Evolutionary conservation across 805 yeast species (phyloP).

Genomic region (Sugiyamaella smithiae): DNA sequence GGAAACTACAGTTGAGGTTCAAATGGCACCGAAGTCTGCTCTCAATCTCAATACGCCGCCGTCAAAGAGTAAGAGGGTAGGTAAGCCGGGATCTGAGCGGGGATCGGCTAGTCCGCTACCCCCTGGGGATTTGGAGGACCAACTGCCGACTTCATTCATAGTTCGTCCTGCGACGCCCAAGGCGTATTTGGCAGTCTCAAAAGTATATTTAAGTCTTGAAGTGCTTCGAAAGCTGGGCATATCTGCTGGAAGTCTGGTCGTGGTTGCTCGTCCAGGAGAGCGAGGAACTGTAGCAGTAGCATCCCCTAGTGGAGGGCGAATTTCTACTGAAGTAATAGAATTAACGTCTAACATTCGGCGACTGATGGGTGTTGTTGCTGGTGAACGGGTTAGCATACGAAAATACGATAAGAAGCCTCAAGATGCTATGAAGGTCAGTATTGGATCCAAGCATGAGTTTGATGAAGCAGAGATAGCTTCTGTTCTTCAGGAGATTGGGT

Average conservation of each 20-base stretch:
- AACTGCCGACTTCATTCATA: slow-evolving; percentile 18
- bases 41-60: slow-evolving; percentile 17
- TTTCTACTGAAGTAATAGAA: slow-evolving; percentile 24
- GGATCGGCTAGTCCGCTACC: slow-evolving; percentile 5
- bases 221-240: slow-evolving; percentile 26
- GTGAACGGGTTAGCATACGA: slow-evolving; percentile 50
- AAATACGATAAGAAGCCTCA: slow-evolving; percentile 50
- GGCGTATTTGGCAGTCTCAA: slow-evolving; percentile 16
- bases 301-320: slow-evolving; percentile 24
- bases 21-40: slow-evolving; percentile 11
- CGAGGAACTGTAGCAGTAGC: slow-evolving; percentile 25
- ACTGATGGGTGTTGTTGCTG: slow-evolving; percentile 44
- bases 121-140: neutral
- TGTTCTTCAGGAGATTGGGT: slow-evolving; percentile 38
- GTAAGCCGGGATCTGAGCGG: neutral
- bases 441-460: slow-evolving; percentile 30
- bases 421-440: slow-evolving; percentile 38
- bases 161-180: slow-evolving; percentile 27
- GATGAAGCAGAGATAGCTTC: slow-evolving; percentile 27
- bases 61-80: slow-evolving; percentile 10
- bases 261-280: slow-evolving; percentile 17
- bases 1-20: too few species aligned
- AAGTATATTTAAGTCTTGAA: slow-evolving; percentile 27
- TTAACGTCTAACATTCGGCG: slow-evolving; percentile 36
- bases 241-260: slow-evolving; percentile 30